Evolutionary conservation across 2,329 filamentous ascomycete genomes (phyloP).

Genomic region (Fusarium citri): DNA sequence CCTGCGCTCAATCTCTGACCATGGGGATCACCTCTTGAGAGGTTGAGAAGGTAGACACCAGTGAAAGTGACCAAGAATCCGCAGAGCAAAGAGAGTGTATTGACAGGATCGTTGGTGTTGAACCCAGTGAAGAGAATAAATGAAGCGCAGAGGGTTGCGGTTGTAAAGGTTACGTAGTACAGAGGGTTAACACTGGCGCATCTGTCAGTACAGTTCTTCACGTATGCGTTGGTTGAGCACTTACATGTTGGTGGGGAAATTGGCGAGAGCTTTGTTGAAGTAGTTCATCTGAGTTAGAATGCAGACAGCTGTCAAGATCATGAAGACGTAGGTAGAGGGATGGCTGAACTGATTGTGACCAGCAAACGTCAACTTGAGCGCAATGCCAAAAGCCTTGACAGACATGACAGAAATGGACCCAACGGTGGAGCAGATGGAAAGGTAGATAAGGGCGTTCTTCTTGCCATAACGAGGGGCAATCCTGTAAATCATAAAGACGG

Average conservation of each 20-base stretch:
- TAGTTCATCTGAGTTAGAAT: constrained; percentile 99
- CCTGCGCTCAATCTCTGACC: constrained; percentile 74
- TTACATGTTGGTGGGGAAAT: constrained; percentile 97
- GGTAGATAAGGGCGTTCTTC: constrained; percentile 94
- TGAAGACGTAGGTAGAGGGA: constrained; percentile 96
- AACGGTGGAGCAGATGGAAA: constrained; percentile 97
- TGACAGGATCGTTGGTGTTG: constrained; percentile 92
- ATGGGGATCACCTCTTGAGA: constrained; percentile 92
- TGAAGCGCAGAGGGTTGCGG: constrained; percentile 90
- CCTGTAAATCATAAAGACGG: constrained; percentile 95
- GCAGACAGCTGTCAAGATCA: constrained; percentile 91
- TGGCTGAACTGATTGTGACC: constrained; percentile 96
- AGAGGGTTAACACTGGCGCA: constrained; percentile 84
- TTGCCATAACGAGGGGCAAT: constrained; percentile 90
- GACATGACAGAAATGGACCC: constrained; percentile 99
- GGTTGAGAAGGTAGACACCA: constrained; percentile 93
- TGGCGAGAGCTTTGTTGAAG: constrained; percentile 97
- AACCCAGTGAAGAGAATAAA: constrained; percentile 97
- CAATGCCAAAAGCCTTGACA: constrained; percentile 98
- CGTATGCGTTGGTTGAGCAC: constrained; percentile 49
- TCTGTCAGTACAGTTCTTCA: constrained; percentile 3
- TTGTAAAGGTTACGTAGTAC: constrained; percentile 98
- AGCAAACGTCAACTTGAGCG: constrained; percentile 90
- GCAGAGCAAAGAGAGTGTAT: constrained; percentile 90
- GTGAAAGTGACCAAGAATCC: constrained; percentile 96